Evolutionary conservation across 2,329 filamentous ascomycete genomes (phyloP).

Genomic region (Fusarium euwallaceae): DNA sequence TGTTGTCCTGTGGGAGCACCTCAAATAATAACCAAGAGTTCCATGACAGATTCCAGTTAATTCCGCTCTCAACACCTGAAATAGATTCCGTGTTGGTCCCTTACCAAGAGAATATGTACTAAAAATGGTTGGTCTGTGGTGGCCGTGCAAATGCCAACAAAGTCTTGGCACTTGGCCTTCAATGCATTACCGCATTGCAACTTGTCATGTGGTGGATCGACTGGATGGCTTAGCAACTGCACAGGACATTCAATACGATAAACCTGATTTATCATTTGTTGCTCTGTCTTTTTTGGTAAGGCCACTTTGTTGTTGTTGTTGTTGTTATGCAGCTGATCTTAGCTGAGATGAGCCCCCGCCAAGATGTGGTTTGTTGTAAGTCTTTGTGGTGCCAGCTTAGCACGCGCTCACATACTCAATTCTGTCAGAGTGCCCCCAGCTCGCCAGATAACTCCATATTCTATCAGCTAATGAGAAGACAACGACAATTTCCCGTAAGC

Average conservation of each 20-base stretch:
- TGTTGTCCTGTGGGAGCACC: neutral
- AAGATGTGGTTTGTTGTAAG: neutral
- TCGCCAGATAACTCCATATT: neutral
- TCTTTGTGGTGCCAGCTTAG: neutral
- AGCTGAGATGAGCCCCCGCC: neutral
- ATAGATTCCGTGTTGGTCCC: neutral
- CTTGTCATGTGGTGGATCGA: neutral
- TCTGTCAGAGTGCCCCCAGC: neutral
- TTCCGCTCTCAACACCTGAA: neutral
- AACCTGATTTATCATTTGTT: neutral
- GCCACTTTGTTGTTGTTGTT: neutral
- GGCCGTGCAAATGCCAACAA: slow-evolving; percentile 10
- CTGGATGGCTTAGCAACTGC: neutral
- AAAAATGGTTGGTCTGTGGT: neutral
- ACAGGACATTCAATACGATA: neutral
- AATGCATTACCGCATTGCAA: neutral
- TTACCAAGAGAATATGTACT: neutral
- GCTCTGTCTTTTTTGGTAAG: neutral
- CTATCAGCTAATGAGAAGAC: neutral
- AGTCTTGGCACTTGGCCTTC: slow-evolving; percentile 25
- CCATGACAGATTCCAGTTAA: neutral
- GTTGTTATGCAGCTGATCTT: neutral
- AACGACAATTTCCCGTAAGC: neutral
- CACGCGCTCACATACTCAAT: neutral
- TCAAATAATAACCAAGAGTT: neutral